Evolutionary conservation across 441 rosid genomes (phyloP), one percentile per base, ranked within the genome.

Genomic region (Manihot esculenta): DNA sequence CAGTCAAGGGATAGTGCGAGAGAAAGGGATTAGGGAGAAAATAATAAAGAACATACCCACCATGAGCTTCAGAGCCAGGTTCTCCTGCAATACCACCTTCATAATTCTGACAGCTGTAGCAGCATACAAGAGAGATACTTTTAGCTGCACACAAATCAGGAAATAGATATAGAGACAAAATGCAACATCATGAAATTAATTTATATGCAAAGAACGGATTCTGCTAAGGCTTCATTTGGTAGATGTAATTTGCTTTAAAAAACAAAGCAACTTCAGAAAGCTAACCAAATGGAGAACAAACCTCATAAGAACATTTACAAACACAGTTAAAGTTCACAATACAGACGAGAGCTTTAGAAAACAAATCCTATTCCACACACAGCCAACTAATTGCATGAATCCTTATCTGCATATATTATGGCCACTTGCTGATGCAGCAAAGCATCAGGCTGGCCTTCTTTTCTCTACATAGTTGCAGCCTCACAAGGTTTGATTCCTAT

Each of bases 11-110:
- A 50, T 65, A 56, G 51, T 18, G 45, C 54, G 11, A 35, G 33
- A 49, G 7, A 26, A 8, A 60, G 49, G n/a, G n/a, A n/a, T n/a
- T n/a, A n/a, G n/a, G n/a, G n/a, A n/a, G n/a, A n/a, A n/a, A n/a
- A n/a, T n/a, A n/a, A n/a, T n/a, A 48, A 71, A 76, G 71, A 75
- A 78, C 94, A 72, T 92, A 94, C 99, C 99, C 99, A 77, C 99
- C 99, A 62, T 94, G 99, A 85, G 97, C 97, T 87, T 94, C 99
- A 68, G 93, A 85, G 77, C 94, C 93, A 62, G 97, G 97, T 82
- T 92, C 99, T 80, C 96, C 97, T 27, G 88, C 86, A 80, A 94
- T 90, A 62, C 99, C 99, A 73, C 99, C 99, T 86, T 94, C 99
- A 70, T 89, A 90, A 74, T 96, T 94, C 83, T 92, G 99, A 83